Evolutionary conservation across 495 filamentous ascomycete genomes (phyloP).

Genomic region (Sordaria brevicollis): DNA sequence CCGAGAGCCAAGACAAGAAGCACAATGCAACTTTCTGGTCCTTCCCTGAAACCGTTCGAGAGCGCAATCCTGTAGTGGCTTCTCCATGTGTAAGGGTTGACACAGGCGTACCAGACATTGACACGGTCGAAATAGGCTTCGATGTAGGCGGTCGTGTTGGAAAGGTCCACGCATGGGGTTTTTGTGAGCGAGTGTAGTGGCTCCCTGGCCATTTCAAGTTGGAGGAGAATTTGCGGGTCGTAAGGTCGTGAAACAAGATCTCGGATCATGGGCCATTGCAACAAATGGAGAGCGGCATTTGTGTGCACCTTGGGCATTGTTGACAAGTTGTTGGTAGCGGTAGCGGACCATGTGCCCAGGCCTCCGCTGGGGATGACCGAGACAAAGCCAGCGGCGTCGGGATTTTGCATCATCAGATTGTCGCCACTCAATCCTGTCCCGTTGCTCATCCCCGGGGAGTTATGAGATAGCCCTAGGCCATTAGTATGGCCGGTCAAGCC

Average conservation of each 20-base stretch:
- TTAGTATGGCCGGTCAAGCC: conserved; percentile 33
- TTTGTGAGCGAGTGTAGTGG: conserved; percentile 56
- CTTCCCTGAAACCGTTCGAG: conserved; percentile 61
- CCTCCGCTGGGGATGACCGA: conserved; percentile 55
- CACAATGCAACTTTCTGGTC: conserved; percentile 75
- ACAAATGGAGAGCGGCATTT: conserved; percentile 63
- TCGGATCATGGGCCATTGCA: conserved; percentile 72
- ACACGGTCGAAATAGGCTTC: conserved; percentile 69
- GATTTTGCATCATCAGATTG: conserved; percentile 40
- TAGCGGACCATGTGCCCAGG: conserved; percentile 60
- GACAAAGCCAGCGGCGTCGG: conserved; percentile 29
- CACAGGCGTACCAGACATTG: conserved; percentile 77
- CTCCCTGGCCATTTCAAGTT: conserved; percentile 72
- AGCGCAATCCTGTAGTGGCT: conserved; percentile 63
- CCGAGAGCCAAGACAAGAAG: conserved; percentile 69
- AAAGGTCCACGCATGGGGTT: conserved; percentile 54
- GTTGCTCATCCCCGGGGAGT: conserved; percentile 62
- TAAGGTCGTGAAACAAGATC: conserved; percentile 67
- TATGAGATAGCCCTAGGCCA: conserved; percentile 33
- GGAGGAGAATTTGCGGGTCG: conserved; percentile 66
- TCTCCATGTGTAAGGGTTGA: conserved; percentile 76
- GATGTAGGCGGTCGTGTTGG: conserved; percentile 63
- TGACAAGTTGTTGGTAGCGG: conserved; percentile 56
- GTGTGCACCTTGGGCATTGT: conserved; percentile 79
- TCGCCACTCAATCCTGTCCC: conserved; percentile 57